Evolutionary conservation across 2,329 filamentous ascomycete genomes (phyloP), one percentile per base, ranked within the genome.

Genomic region (Ilyonectria robusta): DNA sequence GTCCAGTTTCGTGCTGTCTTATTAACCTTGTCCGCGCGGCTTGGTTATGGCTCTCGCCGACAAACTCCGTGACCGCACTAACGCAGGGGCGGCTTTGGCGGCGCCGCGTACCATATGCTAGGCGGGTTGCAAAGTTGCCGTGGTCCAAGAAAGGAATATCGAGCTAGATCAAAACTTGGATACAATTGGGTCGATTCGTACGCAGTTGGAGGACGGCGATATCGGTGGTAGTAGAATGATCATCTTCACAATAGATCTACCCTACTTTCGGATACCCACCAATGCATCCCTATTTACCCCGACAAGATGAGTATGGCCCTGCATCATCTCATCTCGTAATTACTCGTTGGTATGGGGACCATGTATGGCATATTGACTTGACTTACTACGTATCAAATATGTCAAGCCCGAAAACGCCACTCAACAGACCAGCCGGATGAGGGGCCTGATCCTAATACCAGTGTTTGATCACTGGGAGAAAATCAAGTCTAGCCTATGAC

Each of bases 81-180:
- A 63, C 66, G 69, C 69, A 70, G 67, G 69, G 69, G 63, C 46
- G 29, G 54, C 29, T 67, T 67, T 66, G 62, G 57, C 59, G 53
- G 56, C 44, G 46, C 57, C 62, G 48, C 62, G 53, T 48, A 31
- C 17, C 42, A 62, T 53, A 55, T 65, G 54, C 53, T 58, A 44
- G 46, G 42, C 21, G 29, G 19, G 31, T 23, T 44, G 21, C 51
- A 19, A 54, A 47, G 33, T 17, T 26, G 47, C 53, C 53, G 42
- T 56, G 48, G 47, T 31, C 62, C 21, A 47, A 48, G 21, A 46
- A 21, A 46, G 10, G 21, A 21, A 48, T 6, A 29, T 17, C n/a
- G 40, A 29, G 31, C 55, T 42, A 17, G 33, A 42, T 53, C 26
- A 23, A 50, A 23, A 19, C 17, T 56, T 64, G 33, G 37, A 3